phyloP scores from a whole-genome alignment of 768 basidiomycete species.

The Leccinum uliginosum region DNA sequence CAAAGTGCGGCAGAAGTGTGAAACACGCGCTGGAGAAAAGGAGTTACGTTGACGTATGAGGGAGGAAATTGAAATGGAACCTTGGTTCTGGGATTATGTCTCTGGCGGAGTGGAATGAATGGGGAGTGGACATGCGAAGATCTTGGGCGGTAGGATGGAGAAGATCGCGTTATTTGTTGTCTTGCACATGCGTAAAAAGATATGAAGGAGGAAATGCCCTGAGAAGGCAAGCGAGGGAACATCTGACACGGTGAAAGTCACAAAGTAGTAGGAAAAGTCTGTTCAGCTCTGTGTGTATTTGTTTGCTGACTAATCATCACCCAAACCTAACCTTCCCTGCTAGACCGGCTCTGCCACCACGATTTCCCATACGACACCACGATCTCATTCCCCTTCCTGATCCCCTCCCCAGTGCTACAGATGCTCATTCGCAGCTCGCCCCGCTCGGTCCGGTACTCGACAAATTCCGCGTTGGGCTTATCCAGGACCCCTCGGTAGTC shows the following conservation, averaged over 20 bases:
- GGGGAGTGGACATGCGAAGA: conserved; percentile 31
- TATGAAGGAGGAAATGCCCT: conserved; percentile 48
- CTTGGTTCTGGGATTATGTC: conserved; percentile 33
- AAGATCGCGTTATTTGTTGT: conserved; percentile 27
- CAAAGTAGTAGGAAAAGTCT: background rate
- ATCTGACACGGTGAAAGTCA: conserved; percentile 29
- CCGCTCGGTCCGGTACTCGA: conserved; percentile 44
- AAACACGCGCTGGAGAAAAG: conserved; percentile 56
- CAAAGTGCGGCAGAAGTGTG: conserved; percentile 58
- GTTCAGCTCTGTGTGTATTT: conserved; percentile 4
- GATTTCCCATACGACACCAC: conserved; percentile 85
- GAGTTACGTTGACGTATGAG: conserved; percentile 17
- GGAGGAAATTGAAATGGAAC: conserved; percentile 28
- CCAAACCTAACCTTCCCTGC: background rate
- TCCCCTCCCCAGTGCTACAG: conserved; percentile 54
- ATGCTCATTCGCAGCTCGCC: conserved; percentile 78
- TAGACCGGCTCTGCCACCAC: conserved; percentile 62
- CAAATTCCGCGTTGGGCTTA: conserved; percentile 69
- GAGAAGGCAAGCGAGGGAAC: conserved; percentile 48
- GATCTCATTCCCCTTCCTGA: conserved; percentile 81
- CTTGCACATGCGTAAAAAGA: conserved; percentile 56
- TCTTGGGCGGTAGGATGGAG: conserved; percentile 38
- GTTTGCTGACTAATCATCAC: conserved; percentile 22
- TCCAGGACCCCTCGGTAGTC: conserved; percentile 78
- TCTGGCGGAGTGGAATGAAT: conserved; percentile 11